phyloP scores from a whole-genome alignment of 176 grass and related monocot genomes.

The Triticum urartu region DNA sequence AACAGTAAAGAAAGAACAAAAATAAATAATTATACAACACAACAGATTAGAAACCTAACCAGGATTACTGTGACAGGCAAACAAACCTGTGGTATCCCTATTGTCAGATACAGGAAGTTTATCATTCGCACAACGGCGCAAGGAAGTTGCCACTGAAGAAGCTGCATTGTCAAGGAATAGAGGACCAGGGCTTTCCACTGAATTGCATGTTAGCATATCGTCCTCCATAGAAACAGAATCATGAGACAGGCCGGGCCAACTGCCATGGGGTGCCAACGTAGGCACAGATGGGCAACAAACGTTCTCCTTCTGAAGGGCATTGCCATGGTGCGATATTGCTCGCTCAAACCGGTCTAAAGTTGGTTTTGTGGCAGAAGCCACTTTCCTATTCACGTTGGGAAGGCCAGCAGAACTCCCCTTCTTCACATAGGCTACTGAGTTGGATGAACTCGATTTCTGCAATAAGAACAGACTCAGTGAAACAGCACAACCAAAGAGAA shows the following conservation, averaged over 20 bases:
- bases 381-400: neutral
- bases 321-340: conserved; percentile 8
- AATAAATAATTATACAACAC: conserved; percentile 1
- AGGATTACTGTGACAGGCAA: conserved; percentile 3
- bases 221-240: conserved; percentile 38
- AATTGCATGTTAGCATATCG: too few species aligned
- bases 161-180: conserved; percentile 54
- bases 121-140: conserved; percentile 46
- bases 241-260: neutral
- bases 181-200: conserved; percentile 59
- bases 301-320: conserved; percentile 25
- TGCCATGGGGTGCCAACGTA: neutral
- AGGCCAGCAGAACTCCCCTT: conserved; percentile 24
- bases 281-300: neutral
- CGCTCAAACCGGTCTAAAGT: conserved; percentile 4
- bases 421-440: conserved; percentile 20
- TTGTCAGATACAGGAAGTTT: conserved; percentile 61
- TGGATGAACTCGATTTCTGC: conserved; percentile 26
- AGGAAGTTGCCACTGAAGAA: conserved; percentile 47
- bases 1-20: conserved; percentile 26
- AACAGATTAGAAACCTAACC: neutral
- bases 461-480: neutral
- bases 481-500: neutral
- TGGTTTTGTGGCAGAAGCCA: neutral
- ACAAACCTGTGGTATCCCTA: conserved; percentile 49